phyloP scores from a whole-genome alignment of 2,329 filamentous ascomycete species.

The Phialemonium atrogriseum region DNA sequence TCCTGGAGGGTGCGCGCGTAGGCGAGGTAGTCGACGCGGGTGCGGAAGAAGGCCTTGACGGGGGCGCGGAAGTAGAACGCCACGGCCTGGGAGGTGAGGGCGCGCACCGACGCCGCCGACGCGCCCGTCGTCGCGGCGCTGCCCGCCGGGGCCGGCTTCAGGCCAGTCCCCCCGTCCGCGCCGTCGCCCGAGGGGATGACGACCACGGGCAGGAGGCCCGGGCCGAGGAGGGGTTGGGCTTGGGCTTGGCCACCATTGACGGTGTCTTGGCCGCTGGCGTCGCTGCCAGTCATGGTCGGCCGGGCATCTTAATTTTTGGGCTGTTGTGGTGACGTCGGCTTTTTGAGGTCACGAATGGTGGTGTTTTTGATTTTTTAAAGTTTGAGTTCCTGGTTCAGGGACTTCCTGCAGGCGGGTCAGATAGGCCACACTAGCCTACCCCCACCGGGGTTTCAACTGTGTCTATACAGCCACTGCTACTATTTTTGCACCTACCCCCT shows the following conservation, averaged over 20 bases:
- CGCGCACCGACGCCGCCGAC: slow-evolving; percentile 78
- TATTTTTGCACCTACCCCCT: no score
- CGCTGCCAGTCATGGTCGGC: slow-evolving; percentile 2
- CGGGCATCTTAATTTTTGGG: slow-evolving; percentile 3
- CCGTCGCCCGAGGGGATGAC: background rate
- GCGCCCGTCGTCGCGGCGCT: slow-evolving; percentile 52
- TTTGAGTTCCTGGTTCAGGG: no score
- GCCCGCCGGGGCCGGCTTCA: slow-evolving; percentile 8
- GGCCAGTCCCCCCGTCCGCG: no score
- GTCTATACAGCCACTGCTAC: no score
- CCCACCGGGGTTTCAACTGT: no score
- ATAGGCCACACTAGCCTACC: no score
- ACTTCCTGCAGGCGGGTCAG: no score
- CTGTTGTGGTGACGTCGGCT: background rate
- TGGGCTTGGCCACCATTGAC: background rate
- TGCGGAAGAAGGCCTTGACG: slow-evolving; percentile 87
- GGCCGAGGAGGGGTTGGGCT: background rate
- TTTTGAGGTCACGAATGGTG: slow-evolving; percentile 1
- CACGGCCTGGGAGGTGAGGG: slow-evolving; percentile 72
- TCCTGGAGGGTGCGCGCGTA: slow-evolving; percentile 47
- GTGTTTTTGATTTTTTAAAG: no score
- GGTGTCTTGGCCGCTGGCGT: slow-evolving; percentile 2
- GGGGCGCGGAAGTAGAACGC: slow-evolving; percentile 90
- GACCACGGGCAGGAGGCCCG: slow-evolving; percentile 1
- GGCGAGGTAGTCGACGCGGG: slow-evolving; percentile 72